These are phyloP conservation scores for Silene latifolia DNA, from an alignment of 148 eudicot genomes.

Conservation along the genomic window DNA sequence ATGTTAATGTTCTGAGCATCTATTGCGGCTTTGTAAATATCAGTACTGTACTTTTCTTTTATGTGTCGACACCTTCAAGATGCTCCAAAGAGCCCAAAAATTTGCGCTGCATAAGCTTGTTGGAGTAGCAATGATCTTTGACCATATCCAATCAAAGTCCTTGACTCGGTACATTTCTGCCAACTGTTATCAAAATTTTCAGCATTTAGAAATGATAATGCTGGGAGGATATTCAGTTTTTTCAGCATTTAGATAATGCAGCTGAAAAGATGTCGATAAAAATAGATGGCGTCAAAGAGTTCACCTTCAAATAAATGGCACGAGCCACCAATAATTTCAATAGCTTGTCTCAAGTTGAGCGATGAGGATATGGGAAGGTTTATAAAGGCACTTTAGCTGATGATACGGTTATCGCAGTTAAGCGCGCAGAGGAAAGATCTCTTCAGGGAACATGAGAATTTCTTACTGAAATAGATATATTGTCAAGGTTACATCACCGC, in stretches of 20 bases:
- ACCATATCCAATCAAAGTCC: conserved; percentile 59
- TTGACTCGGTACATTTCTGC: conserved; percentile 56
- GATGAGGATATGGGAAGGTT: conserved; percentile 94
- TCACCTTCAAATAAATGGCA: conserved; percentile 63
- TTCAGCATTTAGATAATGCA: conserved; percentile 28
- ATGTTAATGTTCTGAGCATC: not conserved
- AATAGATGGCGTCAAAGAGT: conserved; percentile 77
- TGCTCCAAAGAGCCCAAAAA: conserved; percentile 61
- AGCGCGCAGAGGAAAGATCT: conserved; percentile 86
- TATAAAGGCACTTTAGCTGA: conserved; percentile 62
- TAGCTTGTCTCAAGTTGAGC: conserved; percentile 59
- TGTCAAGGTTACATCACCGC: conserved; percentile 86
- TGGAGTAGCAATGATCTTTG: conserved; percentile 68
- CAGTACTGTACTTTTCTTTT: not conserved
- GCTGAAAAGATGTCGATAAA: conserved; percentile 60
- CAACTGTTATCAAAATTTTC: conserved; percentile 43
- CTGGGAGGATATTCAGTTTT: too few species aligned
- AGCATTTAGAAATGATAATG: conserved; percentile 7
- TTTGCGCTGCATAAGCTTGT: conserved; percentile 51
- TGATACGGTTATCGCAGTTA: conserved; percentile 64
- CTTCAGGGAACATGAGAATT: conserved; percentile 84
- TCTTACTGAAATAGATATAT: conserved; percentile 76
- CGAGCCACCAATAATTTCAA: conserved; percentile 56
- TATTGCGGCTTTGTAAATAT: not conserved
- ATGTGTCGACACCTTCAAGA: conserved; percentile 17